phyloP scores from a whole-genome alignment of 2,329 filamentous ascomycete genomes.

The Fusarium siculi region DNA sequence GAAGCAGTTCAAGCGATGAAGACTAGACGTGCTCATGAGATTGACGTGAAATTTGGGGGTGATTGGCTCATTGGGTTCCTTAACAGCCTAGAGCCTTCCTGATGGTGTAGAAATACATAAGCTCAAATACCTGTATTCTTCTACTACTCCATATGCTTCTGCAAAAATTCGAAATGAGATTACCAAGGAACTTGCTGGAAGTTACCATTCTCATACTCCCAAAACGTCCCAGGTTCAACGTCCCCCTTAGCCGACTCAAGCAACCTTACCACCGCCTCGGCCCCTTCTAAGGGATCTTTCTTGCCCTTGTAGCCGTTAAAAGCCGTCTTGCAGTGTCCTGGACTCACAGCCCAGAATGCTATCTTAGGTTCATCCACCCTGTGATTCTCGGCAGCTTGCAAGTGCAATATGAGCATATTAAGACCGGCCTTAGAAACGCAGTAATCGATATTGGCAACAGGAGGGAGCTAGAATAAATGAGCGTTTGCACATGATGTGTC shows the following conservation, averaged over 20 bases:
- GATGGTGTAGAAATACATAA: no score
- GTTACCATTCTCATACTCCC: not conserved
- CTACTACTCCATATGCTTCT: not conserved
- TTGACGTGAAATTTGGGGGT: not conserved
- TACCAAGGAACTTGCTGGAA: constrained; percentile 16
- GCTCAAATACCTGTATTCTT: no score
- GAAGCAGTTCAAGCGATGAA: not conserved
- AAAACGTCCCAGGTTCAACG: not conserved
- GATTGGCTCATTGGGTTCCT: not conserved
- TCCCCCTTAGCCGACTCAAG: not conserved
- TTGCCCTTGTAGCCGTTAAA: constrained; percentile 8
- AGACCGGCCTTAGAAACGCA: constrained; percentile 8
- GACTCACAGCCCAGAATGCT: constrained; percentile 8
- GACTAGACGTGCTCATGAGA: not conserved
- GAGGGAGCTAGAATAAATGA: constrained; percentile 1
- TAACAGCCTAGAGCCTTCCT: not conserved
- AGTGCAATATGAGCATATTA: constrained; percentile 7
- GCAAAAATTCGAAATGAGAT: accelerated
- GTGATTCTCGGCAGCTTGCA: not conserved
- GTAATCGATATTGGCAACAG: constrained; percentile 12
- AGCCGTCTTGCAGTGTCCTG: constrained; percentile 9
- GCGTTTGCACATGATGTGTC: accelerated
- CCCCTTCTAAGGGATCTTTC: not conserved
- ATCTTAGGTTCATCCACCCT: not conserved
- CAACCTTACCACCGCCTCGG: not conserved